Conservation (phyloP, 1,284 basidiomycete species). For the Boletus chippewaensis region DNA sequence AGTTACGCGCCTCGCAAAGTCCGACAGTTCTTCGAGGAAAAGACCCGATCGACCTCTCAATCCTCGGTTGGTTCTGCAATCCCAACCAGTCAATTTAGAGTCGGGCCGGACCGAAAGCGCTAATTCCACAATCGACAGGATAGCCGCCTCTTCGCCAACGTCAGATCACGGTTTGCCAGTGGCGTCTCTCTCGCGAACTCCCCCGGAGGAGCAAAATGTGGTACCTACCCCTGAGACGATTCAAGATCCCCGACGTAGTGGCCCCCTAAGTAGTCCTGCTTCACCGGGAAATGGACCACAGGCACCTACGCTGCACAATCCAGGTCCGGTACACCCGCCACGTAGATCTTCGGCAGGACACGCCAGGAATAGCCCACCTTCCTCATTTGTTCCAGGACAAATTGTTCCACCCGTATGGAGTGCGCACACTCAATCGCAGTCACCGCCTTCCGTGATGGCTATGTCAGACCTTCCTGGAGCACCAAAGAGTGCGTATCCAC, state of each 20-base stretch:
- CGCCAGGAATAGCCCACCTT: conserved; percentile 19
- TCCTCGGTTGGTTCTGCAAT: conserved; percentile 12
- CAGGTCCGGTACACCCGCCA: conserved; percentile 11
- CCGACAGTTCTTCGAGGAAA: conserved; percentile 6
- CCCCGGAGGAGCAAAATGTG: conserved; percentile 4
- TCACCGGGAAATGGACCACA: conserved; percentile 26
- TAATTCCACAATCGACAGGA: background rate
- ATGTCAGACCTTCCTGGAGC: conserved; percentile 14
- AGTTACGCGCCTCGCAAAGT: background rate
- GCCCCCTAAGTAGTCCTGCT: conserved; percentile 3
- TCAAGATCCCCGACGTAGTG: conserved; percentile 5
- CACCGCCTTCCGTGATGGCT: conserved; percentile 15
- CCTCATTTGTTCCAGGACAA: conserved; percentile 35
- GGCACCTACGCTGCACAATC: conserved; percentile 19
- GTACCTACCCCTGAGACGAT: conserved; percentile 2
- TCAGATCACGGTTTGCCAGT: conserved; percentile 6
- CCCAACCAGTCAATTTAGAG: conserved; percentile 1
- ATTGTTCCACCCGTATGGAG: conserved; percentile 39
- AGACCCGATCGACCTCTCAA: conserved; percentile 25
- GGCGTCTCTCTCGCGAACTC: conserved; percentile 4
- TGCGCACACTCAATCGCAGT: conserved; percentile 34
- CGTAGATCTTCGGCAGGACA: conserved; percentile 20
- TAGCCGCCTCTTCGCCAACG: background rate
- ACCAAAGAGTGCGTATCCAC: conserved; percentile 13
- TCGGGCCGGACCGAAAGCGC: background rate